Evolutionary conservation across 176 grass and related monocot species (phyloP).

Genomic region (Avena insularis): DNA sequence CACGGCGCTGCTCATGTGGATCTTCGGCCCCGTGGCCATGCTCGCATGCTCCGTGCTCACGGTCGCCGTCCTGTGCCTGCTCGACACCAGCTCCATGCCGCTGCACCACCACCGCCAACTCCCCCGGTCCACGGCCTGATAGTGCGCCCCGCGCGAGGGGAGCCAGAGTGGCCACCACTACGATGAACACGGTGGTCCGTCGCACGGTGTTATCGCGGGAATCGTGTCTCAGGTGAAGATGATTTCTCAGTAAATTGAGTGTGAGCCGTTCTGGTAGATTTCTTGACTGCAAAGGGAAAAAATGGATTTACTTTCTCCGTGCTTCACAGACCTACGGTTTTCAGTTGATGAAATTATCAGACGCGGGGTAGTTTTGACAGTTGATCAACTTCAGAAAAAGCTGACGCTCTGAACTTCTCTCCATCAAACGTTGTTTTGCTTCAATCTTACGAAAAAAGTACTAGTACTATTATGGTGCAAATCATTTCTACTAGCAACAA

Average conservation of each 20-base stretch:
- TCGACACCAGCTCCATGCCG: conserved; percentile 68
- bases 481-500: conserved; percentile 43
- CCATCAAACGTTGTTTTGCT: not conserved
- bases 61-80: conserved; percentile 58
- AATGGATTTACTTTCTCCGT: not conserved
- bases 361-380: not conserved
- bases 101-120: conserved; percentile 58
- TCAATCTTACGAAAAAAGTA: not conserved
- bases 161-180: not conserved
- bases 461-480: conserved; percentile 49
- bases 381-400: conserved; percentile 31
- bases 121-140: conserved; percentile 38
- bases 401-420: conserved; percentile 33
- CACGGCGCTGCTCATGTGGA: conserved; percentile 83
- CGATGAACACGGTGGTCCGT: not conserved
- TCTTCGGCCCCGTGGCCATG: conserved; percentile 77
- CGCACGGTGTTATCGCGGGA: not conserved
- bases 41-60: conserved; percentile 68
- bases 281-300: not conserved
- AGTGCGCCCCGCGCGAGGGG: not conserved
- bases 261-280: not conserved
- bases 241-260: not conserved
- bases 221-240: not conserved
- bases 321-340: not conserved
- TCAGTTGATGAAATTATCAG: not conserved